Evolutionary conservation across 2,329 filamentous ascomycete genomes (phyloP).

Genomic region (Microthyrium microscopicum): DNA sequence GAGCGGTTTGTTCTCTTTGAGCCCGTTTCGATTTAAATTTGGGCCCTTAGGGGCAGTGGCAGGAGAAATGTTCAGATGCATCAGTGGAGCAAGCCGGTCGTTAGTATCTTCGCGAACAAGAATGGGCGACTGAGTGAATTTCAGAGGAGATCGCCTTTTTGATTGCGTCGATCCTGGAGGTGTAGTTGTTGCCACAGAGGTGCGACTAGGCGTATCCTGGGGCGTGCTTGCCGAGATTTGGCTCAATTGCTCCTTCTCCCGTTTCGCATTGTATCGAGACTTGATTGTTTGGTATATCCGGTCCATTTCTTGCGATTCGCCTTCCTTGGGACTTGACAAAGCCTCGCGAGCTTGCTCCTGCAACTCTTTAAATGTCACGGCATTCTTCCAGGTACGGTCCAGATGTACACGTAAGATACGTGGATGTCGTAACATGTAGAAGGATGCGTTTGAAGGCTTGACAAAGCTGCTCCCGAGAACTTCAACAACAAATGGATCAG

Average conservation of each 20-base stretch:
- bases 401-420: constrained; percentile 59
- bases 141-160: not conserved
- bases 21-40: too few species aligned
- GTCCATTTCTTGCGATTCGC: constrained; percentile 7
- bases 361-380: constrained; percentile 52
- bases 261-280: constrained; percentile 2
- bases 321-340: constrained; percentile 25
- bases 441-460: constrained; percentile 49
- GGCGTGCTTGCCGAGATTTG: not conserved
- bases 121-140: not conserved
- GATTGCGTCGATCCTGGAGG: not conserved
- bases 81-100: too few species aligned
- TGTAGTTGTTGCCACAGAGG: not conserved
- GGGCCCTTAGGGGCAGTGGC: too few species aligned
- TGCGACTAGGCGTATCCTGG: not conserved
- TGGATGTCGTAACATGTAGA: constrained; percentile 64
- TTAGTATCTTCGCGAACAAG: too few species aligned
- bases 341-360: constrained; percentile 48
- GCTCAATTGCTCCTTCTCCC: not conserved
- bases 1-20: too few species aligned
- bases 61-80: too few species aligned
- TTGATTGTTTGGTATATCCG: constrained; percentile 5
- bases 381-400: constrained; percentile 54
- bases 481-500: constrained; percentile 59
- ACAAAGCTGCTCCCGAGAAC: constrained; percentile 68